phyloP scores from a whole-genome alignment of 108 stramenopile species.

The Licmophora abbreviata region DNA sequence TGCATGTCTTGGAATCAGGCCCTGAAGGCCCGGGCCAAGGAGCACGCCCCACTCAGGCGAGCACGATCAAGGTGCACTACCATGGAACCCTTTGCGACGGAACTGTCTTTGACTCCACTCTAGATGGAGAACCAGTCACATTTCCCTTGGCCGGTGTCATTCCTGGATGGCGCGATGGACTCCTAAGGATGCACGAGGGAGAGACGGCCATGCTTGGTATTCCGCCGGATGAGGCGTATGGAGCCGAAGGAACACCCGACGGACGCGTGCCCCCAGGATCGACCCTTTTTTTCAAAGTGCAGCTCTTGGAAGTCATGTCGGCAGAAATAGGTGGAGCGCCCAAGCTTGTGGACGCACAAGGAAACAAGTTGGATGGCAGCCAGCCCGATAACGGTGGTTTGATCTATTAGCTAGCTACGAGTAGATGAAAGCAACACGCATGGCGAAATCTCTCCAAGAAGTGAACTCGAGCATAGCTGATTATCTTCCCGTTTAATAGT shows the following conservation, averaged over 20 bases:
- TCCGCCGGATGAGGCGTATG: constrained; percentile 72
- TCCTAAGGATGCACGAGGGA: constrained; percentile 74
- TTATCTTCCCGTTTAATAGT: no score
- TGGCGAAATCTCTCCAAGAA: no score
- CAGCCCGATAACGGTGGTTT: constrained; percentile 24
- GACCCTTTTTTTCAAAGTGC: constrained; percentile 81
- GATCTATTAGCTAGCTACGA: no score
- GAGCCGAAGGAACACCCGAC: constrained; percentile 69
- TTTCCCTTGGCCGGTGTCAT: constrained; percentile 68
- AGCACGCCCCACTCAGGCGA: constrained; percentile 48
- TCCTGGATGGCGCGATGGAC: constrained; percentile 67
- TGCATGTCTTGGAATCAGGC: constrained; percentile 66
- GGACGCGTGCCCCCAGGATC: constrained; percentile 78
- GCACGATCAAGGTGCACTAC: constrained; percentile 69
- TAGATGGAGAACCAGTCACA: constrained; percentile 56
- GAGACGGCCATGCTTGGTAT: constrained; percentile 85
- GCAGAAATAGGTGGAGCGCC: constrained; percentile 63
- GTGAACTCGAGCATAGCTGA: no score
- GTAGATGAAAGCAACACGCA: no score
- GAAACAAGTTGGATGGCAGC: constrained; percentile 30
- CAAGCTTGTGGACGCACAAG: constrained; percentile 65
- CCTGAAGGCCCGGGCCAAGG: constrained; percentile 65
- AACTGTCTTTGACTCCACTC: constrained; percentile 73
- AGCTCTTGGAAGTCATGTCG: constrained; percentile 68
- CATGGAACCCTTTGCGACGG: constrained; percentile 83